A percentile compares a stretch with the other conserved stretches of the same genome.
Conservation (phyloP, 2,329 filamentous ascomycete species). For the Pseudogymnoascus pannorum region DNA sequence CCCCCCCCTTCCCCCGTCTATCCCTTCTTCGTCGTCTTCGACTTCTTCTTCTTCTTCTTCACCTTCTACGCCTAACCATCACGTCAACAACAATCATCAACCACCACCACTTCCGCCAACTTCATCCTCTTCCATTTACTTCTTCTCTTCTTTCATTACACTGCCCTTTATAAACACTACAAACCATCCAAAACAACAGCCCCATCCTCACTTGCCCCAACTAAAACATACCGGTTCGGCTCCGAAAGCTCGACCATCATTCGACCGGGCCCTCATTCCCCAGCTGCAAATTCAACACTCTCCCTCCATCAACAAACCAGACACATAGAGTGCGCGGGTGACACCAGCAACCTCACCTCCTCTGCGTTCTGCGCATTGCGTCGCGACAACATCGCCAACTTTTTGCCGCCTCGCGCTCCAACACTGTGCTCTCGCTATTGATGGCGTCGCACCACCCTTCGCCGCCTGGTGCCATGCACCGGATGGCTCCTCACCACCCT, state of each 20-base stretch:
- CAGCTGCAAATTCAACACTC: not conserved
- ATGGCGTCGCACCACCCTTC: not conserved
- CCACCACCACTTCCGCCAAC: conserved; percentile 21
- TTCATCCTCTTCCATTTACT: conserved; percentile 18
- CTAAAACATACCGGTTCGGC: not conserved
- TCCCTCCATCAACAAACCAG: not conserved
- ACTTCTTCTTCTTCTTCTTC: conserved; percentile 16
- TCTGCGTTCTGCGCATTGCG: not conserved
- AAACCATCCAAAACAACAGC: not conserved
- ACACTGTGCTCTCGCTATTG: not conserved
- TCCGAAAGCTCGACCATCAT: not conserved
- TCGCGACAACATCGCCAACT: not conserved
- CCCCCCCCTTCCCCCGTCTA: conserved; percentile 23
- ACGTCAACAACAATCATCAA: conserved; percentile 36
- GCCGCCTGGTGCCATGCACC: conserved; percentile 25
- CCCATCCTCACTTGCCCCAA: not conserved
- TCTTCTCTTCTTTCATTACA: conserved; percentile 27
- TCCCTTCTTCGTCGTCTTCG: conserved; percentile 14
- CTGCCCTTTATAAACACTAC: conserved; percentile 9
- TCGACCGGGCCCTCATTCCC: not conserved
- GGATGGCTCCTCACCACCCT: conserved; percentile 30
- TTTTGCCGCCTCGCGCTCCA: not conserved
- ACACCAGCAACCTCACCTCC: not conserved
- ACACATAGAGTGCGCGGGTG: not conserved
- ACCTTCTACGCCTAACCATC: conserved; percentile 34